A percentile compares a stretch with the other conserved stretches of the same genome.
Conservation (phyloP, 2,329 filamentous ascomycete genomes). For the Botryosphaeria dothidea region DNA sequence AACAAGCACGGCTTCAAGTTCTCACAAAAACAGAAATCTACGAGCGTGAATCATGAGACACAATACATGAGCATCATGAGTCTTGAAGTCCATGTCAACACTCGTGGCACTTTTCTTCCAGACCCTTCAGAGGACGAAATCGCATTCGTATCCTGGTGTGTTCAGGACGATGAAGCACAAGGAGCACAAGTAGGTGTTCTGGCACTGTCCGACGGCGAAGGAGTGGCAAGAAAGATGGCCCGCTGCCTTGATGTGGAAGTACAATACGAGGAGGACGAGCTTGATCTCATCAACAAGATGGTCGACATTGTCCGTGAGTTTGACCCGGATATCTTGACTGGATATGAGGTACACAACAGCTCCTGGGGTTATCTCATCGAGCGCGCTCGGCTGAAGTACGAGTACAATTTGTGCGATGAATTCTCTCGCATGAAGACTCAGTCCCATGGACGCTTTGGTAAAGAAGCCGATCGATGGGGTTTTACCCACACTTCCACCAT, state of each 20-base stretch:
- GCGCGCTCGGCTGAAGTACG: constrained; percentile 80
- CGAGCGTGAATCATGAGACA: constrained; percentile 77
- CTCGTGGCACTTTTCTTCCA: constrained; percentile 74
- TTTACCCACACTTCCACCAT: constrained; percentile 93
- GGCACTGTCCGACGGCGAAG: constrained; percentile 65
- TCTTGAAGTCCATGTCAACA: constrained; percentile 89
- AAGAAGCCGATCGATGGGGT: constrained; percentile 86
- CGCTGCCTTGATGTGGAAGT: constrained; percentile 66
- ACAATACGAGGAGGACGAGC: constrained; percentile 73
- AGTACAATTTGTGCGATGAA: constrained; percentile 87
- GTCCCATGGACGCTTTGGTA: constrained; percentile 80
- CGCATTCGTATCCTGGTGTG: constrained; percentile 84
- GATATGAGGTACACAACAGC: constrained; percentile 89
- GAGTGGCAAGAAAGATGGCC: constrained; percentile 61
- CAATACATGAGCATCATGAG: constrained; percentile 98
- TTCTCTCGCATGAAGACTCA: constrained; percentile 85
- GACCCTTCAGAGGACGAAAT: constrained; percentile 91
- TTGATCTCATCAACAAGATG: constrained; percentile 82
- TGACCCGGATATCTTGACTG: constrained; percentile 91
- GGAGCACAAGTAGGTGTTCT: constrained; percentile 67
- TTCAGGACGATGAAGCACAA: constrained; percentile 63
- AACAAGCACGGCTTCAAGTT: constrained; percentile 84
- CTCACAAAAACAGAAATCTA: constrained; percentile 72
- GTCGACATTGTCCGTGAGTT: constrained; percentile 79
- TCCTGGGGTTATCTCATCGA: constrained; percentile 98